phyloP scores from a whole-genome alignment of 495 filamentous ascomycete species.

The Penicillium soppii region DNA sequence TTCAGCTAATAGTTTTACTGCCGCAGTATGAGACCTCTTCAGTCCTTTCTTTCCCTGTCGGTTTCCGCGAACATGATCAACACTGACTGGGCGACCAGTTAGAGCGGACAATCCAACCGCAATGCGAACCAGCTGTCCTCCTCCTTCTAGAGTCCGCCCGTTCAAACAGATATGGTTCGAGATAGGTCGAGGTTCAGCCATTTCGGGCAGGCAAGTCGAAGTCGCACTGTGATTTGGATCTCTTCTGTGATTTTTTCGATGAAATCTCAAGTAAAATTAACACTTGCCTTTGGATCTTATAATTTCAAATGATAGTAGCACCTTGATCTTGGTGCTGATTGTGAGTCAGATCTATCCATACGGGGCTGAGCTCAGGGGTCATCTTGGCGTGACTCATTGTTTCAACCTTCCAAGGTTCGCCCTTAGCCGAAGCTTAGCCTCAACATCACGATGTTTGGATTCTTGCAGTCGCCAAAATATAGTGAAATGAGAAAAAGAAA shows the following conservation, averaged over 20 bases:
- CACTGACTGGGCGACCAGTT: constrained; percentile 60
- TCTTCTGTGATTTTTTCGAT: too few species aligned
- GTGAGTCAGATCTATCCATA: not conserved
- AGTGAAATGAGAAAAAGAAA: too few species aligned
- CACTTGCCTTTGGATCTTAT: not conserved
- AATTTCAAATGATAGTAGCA: too few species aligned
- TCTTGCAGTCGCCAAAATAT: too few species aligned
- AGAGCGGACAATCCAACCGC: constrained; percentile 69
- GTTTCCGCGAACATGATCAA: constrained; percentile 70
- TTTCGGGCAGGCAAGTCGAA: not conserved
- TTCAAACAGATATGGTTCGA: constrained; percentile 49
- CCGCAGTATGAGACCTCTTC: constrained; percentile 72
- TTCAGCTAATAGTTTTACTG: constrained; percentile 62
- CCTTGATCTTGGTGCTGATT: too few species aligned
- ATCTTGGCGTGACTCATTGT: not conserved
- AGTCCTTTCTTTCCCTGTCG: constrained; percentile 59
- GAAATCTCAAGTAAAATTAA: not conserved
- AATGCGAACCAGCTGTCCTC: constrained; percentile 77
- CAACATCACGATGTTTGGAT: too few species aligned
- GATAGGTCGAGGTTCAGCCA: not conserved
- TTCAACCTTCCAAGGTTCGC: not conserved
- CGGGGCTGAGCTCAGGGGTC: not conserved
- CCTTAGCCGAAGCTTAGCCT: not conserved
- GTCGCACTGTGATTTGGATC: not conserved
- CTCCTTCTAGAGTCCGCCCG: constrained; percentile 76